Evolutionary conservation across 2,329 filamentous ascomycete species (phyloP).

Genomic region (Chaetomiaceae sp.): DNA sequence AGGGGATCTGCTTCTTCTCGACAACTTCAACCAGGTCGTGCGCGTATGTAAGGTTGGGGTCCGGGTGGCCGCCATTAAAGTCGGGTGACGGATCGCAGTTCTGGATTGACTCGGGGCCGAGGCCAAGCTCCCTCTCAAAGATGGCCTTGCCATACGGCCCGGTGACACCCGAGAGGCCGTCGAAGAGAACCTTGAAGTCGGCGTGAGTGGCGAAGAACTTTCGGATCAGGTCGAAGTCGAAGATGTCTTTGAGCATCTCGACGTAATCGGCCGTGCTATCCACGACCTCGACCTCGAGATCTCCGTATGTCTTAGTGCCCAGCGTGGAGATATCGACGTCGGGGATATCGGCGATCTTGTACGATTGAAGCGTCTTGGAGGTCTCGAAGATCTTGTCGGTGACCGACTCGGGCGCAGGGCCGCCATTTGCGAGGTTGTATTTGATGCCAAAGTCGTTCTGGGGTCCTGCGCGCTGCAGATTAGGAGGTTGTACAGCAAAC

Average conservation of each 20-base stretch:
- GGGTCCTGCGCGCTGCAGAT: slow-evolving; percentile 56
- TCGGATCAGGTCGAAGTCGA: slow-evolving; percentile 95
- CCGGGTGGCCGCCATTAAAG: slow-evolving; percentile 95
- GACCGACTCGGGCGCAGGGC: slow-evolving; percentile 89
- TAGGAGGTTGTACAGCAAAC: background rate
- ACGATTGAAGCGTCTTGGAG: slow-evolving; percentile 83
- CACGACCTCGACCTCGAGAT: slow-evolving; percentile 89
- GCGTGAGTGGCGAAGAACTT: slow-evolving; percentile 81
- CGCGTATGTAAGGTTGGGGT: slow-evolving; percentile 96
- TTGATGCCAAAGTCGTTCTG: slow-evolving; percentile 98
- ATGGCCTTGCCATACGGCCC: slow-evolving; percentile 93
- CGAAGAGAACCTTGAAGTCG: slow-evolving; percentile 96
- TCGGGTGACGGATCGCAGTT: slow-evolving; percentile 91
- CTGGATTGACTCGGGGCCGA: slow-evolving; percentile 67
- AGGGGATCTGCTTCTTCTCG: slow-evolving; percentile 86
- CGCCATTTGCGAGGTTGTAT: slow-evolving; percentile 96
- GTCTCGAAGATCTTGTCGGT: slow-evolving; percentile 97
- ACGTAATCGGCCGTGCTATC: slow-evolving; percentile 91
- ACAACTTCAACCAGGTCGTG: slow-evolving; percentile 91
- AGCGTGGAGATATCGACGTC: slow-evolving; percentile 80
- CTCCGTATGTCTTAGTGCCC: slow-evolving; percentile 77
- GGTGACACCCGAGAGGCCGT: slow-evolving; percentile 90
- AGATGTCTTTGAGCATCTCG: slow-evolving; percentile 95
- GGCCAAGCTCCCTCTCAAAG: slow-evolving; percentile 88
- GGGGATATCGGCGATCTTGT: slow-evolving; percentile 85